Evolutionary conservation across 305 asterid species (phyloP).

Genomic region (Solanum hybrid): DNA sequence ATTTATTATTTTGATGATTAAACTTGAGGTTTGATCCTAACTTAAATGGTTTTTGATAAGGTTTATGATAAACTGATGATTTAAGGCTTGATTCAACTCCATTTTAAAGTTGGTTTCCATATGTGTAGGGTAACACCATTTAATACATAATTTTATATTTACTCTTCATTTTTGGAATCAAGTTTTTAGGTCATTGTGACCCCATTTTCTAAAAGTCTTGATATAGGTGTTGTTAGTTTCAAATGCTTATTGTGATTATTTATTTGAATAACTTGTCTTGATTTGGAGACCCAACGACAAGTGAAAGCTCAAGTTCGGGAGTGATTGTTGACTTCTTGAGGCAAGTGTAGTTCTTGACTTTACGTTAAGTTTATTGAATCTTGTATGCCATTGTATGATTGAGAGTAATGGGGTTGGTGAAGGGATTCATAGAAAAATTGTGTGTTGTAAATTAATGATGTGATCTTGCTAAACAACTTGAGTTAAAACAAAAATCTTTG

Average conservation of each 20-base stretch:
- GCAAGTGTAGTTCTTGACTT: background rate
- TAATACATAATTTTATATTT: too few species aligned
- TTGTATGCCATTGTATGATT: background rate
- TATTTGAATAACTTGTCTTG: too few species aligned
- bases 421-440: too few species aligned
- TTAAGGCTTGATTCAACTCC: background rate
- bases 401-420: background rate
- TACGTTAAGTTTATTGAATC: too few species aligned
- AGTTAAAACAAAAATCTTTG: too few species aligned
- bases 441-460: background rate
- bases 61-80: background rate
- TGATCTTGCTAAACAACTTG: background rate
- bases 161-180: background rate
- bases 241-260: background rate
- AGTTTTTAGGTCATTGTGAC: background rate
- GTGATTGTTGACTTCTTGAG: background rate
- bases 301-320: background rate
- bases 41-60: too few species aligned
- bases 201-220: background rate
- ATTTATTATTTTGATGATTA: background rate
- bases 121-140: background rate
- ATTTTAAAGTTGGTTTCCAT: background rate
- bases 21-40: background rate
- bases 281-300: background rate
- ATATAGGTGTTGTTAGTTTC: too few species aligned